These are phyloP conservation scores for Mortierella sp. DNA, from an alignment of 371 early-diverging fungal species.

Conservation along the genomic window DNA sequence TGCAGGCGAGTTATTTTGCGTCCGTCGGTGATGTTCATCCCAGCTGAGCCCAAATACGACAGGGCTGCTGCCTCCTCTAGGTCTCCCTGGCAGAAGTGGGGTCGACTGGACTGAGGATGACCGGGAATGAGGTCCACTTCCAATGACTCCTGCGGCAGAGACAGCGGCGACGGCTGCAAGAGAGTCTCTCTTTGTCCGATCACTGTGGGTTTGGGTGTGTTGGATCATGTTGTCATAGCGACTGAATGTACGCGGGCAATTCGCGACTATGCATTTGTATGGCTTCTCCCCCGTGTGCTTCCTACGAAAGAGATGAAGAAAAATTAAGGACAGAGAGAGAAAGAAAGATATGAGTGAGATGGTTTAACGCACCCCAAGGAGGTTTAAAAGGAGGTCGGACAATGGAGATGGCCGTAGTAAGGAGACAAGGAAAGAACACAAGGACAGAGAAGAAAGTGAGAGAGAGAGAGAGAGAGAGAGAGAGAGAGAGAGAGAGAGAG, in stretches of 20 bases:
- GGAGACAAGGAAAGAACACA: not conserved
- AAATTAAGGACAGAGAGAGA: not conserved
- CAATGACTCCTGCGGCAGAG: slow-evolving; percentile 1
- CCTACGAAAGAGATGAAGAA: slow-evolving; percentile 39
- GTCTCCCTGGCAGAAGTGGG: slow-evolving; percentile 33
- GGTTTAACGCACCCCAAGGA: slow-evolving; percentile 3
- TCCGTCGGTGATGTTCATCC: slow-evolving; percentile 24
- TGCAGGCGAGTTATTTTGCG: slow-evolving; percentile 28
- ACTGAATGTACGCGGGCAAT: slow-evolving; percentile 71
- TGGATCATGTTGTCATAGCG: slow-evolving; percentile 78
- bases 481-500: not conserved
- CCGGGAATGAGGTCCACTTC: slow-evolving; percentile 22
- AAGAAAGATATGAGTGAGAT: not conserved
- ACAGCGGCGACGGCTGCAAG: slow-evolving; percentile 14
- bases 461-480: not conserved
- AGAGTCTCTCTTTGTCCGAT: slow-evolving; percentile 49
- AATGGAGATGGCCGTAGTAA: not conserved
- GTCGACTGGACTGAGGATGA: slow-evolving; percentile 49
- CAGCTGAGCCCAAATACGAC: slow-evolving; percentile 37
- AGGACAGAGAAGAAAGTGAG: not conserved
- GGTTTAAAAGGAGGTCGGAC: slow-evolving; percentile 8
- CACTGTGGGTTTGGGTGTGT: slow-evolving; percentile 71
- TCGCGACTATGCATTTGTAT: slow-evolving; percentile 70
- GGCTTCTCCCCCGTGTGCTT: slow-evolving; percentile 78
- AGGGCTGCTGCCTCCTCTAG: slow-evolving; percentile 49